phyloP scores from a whole-genome alignment of 192 early-diverging fungal genomes.

The Chytriomyces hyalinus region DNA sequence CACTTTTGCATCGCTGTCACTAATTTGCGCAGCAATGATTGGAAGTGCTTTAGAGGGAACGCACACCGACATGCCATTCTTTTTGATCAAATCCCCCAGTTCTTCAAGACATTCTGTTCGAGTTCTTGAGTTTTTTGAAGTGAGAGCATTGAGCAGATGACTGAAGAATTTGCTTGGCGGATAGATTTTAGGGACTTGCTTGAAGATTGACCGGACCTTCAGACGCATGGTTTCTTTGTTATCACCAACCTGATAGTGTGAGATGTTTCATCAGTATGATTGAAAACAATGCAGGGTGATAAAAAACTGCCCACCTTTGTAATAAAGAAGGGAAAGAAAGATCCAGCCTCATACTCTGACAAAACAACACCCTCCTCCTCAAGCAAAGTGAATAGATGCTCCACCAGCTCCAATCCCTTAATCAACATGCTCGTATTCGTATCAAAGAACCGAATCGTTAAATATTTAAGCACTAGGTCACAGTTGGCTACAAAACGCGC shows the following conservation, averaged over 20 bases:
- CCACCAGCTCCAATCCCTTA: constrained; percentile 80
- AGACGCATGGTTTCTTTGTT: constrained; percentile 81
- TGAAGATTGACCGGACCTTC: constrained; percentile 74
- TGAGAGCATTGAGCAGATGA: constrained; percentile 72
- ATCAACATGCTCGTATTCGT: constrained; percentile 88
- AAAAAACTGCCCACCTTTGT: constrained; percentile 54
- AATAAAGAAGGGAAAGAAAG: constrained; percentile 77
- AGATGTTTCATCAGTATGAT: constrained; percentile 14
- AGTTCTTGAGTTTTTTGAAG: constrained; percentile 78
- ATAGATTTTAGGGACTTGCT: constrained; percentile 73
- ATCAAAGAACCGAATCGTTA: constrained; percentile 88
- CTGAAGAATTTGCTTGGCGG: constrained; percentile 80
- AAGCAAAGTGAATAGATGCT: constrained; percentile 71
- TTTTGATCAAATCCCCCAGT: constrained; percentile 72
- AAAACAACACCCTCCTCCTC: constrained; percentile 68
- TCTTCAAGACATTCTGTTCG: constrained; percentile 85
- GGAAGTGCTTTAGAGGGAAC: constrained; percentile 72
- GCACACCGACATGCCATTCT: constrained; percentile 69
- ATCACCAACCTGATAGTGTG: constrained; percentile 72
- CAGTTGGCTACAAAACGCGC: constrained; percentile 70
- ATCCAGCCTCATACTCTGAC: constrained; percentile 80
- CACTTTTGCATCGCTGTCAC: constrained; percentile 81
- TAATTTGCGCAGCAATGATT: constrained; percentile 72
- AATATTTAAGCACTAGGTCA: constrained; percentile 84
- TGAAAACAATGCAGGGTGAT: background rate